Conservation (phyloP, 805 yeast genomes). For the Starmerella sirachaensis region DNA sequence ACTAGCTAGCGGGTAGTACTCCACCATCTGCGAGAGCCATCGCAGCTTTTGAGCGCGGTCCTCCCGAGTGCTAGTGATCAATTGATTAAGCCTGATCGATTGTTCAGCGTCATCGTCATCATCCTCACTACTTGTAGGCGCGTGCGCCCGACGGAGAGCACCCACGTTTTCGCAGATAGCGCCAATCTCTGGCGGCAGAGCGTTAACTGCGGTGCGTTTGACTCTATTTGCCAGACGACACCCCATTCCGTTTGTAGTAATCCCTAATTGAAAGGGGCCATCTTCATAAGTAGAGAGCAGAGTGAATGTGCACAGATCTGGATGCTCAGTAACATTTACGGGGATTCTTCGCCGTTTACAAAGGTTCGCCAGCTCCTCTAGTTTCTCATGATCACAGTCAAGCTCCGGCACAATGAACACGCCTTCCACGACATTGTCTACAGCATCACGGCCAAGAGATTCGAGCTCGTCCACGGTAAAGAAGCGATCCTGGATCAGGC, state of each 20-base stretch:
- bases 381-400: not conserved
- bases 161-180: conserved; percentile 61
- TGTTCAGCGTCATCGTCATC: conserved; percentile 57
- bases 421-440: conserved; percentile 55
- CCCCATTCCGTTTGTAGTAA: conserved; percentile 80
- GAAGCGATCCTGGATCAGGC: conserved; percentile 5
- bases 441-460: conserved; percentile 49
- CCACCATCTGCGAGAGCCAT: conserved; percentile 84
- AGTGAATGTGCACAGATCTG: conserved; percentile 63
- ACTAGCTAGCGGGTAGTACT: conserved; percentile 67
- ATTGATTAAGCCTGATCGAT: conserved; percentile 43
- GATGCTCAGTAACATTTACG: conserved; percentile 62
- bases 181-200: conserved; percentile 60
- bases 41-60: conserved; percentile 41
- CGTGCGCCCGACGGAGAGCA: conserved; percentile 43
- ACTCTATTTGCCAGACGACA: conserved; percentile 74
- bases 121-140: conserved; percentile 28
- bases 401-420: conserved; percentile 44
- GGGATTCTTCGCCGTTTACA: conserved; percentile 66
- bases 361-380: conserved; percentile 32
- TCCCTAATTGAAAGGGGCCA: conserved; percentile 64
- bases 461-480: conserved; percentile 34
- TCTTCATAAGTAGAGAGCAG: conserved; percentile 57
- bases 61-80: conserved; percentile 36
- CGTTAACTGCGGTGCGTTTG: conserved; percentile 50